Percentiles rank a stretch among this genome's conserved stretches.
phyloP scores from a whole-genome alignment of 805 yeast species.

The Kluyveromyces lactis region DNA sequence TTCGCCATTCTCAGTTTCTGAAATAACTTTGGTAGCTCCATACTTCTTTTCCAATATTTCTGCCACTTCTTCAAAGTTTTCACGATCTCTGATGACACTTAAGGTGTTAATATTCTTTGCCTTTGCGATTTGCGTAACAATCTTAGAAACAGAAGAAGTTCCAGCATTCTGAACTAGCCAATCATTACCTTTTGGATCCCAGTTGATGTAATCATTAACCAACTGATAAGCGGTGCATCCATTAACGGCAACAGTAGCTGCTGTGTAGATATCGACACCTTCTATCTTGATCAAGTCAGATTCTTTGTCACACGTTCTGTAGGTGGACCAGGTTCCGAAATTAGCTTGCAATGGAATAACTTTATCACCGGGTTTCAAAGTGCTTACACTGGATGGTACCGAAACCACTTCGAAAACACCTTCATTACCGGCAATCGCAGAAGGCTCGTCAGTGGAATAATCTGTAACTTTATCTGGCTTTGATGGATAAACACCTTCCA shows the following conservation, averaged over 20 bases:
- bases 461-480: slow-evolving; percentile 48
- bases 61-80: slow-evolving; percentile 55
- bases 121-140: slow-evolving; percentile 81
- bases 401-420: slow-evolving; percentile 83
- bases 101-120: slow-evolving; percentile 74
- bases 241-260: slow-evolving; percentile 87
- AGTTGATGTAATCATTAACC: slow-evolving; percentile 53
- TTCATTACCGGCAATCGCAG: slow-evolving; percentile 90
- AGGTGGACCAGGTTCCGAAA: slow-evolving; percentile 86
- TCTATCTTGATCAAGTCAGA: slow-evolving; percentile 47
- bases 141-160: slow-evolving; percentile 88
- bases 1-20: slow-evolving; percentile 75
- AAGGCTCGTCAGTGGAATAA: slow-evolving; percentile 53
- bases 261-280: slow-evolving; percentile 47
- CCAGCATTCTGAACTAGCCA: slow-evolving; percentile 98
- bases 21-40: slow-evolving; percentile 83
- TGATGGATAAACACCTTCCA: slow-evolving; percentile 79
- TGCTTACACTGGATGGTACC: slow-evolving; percentile 45
- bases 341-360: slow-evolving; percentile 69
- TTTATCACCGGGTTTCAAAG: slow-evolving; percentile 70
- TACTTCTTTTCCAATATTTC: slow-evolving; percentile 43
- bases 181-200: slow-evolving; percentile 35
- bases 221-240: slow-evolving; percentile 89
- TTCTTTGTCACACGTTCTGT: slow-evolving; percentile 53
- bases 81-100: slow-evolving; percentile 82